Conservation (phyloP, 805 yeast species). For the Pichia exigua region DNA sequence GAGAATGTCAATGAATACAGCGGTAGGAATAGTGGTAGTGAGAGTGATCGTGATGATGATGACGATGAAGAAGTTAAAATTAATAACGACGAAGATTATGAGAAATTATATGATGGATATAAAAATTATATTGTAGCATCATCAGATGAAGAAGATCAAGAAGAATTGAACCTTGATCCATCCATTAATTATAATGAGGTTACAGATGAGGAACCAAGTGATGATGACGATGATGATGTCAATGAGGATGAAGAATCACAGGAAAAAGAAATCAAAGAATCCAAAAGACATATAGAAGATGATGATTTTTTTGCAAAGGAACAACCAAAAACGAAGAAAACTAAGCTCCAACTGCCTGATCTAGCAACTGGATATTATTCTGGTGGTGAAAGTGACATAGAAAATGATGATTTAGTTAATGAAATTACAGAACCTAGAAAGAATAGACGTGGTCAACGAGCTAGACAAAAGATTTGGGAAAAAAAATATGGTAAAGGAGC, state of each 20-base stretch:
- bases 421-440: slow-evolving; percentile 50
- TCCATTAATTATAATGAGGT: slow-evolving; percentile 46
- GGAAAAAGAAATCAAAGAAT: slow-evolving; percentile 34
- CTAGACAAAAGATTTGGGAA: slow-evolving; percentile 96
- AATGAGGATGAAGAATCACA: slow-evolving; percentile 1
- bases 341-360: slow-evolving; percentile 47
- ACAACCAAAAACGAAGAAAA: slow-evolving; percentile 13
- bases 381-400: slow-evolving; percentile 65
- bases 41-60: slow-evolving; percentile 14
- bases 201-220: slow-evolving; percentile 55
- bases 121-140: slow-evolving; percentile 33
- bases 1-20: background rate
- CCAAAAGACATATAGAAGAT: slow-evolving; percentile 15
- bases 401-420: slow-evolving; percentile 42
- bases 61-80: slow-evolving; percentile 11
- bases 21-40: background rate
- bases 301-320: slow-evolving; percentile 36
- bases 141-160: slow-evolving; percentile 35
- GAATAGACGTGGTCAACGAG: slow-evolving; percentile 95
- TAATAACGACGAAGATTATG: slow-evolving; percentile 13
- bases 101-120: slow-evolving; percentile 19
- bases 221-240: slow-evolving; percentile 14
- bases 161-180: slow-evolving; percentile 23
- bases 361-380: slow-evolving; percentile 77
- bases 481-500: slow-evolving; percentile 77